Evolutionary conservation across 257 asterid genomes (phyloP).

Genomic region (Cordia subcordata): DNA sequence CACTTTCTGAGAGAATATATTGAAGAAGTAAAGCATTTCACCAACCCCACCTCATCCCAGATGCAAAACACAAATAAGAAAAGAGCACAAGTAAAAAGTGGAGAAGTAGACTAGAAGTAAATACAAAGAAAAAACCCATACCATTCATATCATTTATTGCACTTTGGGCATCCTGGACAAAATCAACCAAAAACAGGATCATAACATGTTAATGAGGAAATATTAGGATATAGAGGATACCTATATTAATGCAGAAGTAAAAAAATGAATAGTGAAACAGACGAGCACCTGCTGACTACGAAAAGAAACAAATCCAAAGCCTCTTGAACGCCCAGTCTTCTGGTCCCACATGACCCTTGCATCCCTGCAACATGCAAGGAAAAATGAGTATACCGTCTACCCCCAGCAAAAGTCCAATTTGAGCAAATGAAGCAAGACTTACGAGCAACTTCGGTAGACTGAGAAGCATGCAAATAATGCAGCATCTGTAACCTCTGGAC

Average conservation of each 20-base stretch:
- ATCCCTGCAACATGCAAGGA: constrained; percentile 45
- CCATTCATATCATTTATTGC: constrained; percentile 78
- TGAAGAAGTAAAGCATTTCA: no score
- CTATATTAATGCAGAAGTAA: constrained; percentile 1
- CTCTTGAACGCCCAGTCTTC: constrained; percentile 92
- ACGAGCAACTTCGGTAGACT: constrained; percentile 70
- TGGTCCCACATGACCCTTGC: constrained; percentile 99
- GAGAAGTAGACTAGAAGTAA: background rate
- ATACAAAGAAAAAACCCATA: constrained; percentile 22
- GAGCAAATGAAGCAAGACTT: constrained; percentile 19
- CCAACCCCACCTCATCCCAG: no score
- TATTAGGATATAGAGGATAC: background rate
- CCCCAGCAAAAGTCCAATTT: background rate
- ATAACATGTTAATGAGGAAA: constrained; percentile 2
- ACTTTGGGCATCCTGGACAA: constrained; percentile 73
- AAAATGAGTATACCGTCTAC: background rate
- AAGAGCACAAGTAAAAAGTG: background rate
- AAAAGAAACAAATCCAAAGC: constrained; percentile 86
- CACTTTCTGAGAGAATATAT: no score
- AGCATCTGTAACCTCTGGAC: constrained; percentile 93
- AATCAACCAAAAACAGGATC: constrained; percentile 7
- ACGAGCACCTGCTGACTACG: constrained; percentile 68
- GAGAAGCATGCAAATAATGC: constrained; percentile 68
- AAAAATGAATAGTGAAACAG: background rate
- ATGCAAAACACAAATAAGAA: background rate